Conservation (phyloP, 495 filamentous ascomycete genomes). For the Penicillium arizonense region DNA sequence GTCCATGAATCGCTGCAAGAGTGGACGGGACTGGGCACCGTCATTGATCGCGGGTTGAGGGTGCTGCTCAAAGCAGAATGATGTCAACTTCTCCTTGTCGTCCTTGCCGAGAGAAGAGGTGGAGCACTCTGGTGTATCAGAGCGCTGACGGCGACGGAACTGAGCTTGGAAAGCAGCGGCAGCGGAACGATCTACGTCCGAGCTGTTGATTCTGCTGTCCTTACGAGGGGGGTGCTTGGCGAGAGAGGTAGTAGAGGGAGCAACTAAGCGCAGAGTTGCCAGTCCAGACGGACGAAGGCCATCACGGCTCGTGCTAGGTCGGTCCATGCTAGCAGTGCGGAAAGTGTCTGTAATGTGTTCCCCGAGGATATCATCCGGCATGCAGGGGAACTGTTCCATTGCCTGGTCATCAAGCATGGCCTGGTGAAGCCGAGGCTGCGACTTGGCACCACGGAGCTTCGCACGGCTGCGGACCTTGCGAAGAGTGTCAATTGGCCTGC, state of each 20-base stretch:
- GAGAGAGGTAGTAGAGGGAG: constrained; percentile 40
- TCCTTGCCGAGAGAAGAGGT: constrained; percentile 6
- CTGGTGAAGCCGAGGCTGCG: constrained; percentile 36
- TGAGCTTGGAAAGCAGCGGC: constrained; percentile 43
- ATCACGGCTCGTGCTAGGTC: constrained; percentile 29
- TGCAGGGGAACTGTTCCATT: constrained; percentile 34
- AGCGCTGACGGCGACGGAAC: constrained; percentile 36
- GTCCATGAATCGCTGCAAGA: constrained; percentile 34
- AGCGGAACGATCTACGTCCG: constrained; percentile 37
- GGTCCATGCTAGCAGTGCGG: constrained; percentile 19
- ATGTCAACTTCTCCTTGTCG: constrained; percentile 30
- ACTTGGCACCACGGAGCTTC: constrained; percentile 45
- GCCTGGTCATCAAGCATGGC: constrained; percentile 19
- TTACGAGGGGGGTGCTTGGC: constrained; percentile 28
- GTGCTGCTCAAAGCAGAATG: constrained; percentile 39
- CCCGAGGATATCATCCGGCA: constrained; percentile 25
- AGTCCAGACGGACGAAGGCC: constrained; percentile 23
- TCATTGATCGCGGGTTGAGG: constrained; percentile 19
- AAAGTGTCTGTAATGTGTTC: constrained; percentile 8
- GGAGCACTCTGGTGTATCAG: constrained; percentile 25
- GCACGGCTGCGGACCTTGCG: constrained; percentile 49
- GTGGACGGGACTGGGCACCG: constrained; percentile 19
- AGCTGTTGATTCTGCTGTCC: constrained; percentile 26
- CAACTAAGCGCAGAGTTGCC: constrained; percentile 39
- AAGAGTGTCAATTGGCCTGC: constrained; percentile 43